Evolutionary conservation across 78 protist species (phyloP).

Genomic region (Monocercomonoides exilis): DNA sequence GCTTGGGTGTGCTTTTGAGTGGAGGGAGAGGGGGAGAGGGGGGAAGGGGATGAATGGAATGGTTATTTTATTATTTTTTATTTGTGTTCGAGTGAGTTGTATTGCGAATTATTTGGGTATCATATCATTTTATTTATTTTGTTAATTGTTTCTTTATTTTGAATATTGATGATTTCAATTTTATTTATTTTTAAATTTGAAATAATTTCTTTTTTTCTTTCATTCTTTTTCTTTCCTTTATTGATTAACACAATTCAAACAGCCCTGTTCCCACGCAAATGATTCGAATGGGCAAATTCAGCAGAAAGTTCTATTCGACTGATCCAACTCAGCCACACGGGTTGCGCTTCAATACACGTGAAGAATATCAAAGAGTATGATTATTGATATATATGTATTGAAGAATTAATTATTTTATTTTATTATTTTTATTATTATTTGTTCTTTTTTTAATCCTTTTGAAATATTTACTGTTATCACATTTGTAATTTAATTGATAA

Average conservation of each 20-base stretch:
- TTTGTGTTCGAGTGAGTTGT: too few relatives aligned
- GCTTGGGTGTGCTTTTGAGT: conserved; percentile 38
- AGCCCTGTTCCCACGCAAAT: background rate
- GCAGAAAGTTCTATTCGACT: background rate
- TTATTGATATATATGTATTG: too few relatives aligned
- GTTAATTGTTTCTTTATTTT: too few relatives aligned
- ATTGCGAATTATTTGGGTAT: too few relatives aligned
- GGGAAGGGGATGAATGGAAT: too few relatives aligned
- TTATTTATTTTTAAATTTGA: background rate
- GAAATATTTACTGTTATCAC: background rate
- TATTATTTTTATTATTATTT: too few relatives aligned
- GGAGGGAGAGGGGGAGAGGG: too few relatives aligned
- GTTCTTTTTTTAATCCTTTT: too few relatives aligned
- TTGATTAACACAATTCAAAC: background rate
- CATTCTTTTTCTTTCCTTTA: background rate
- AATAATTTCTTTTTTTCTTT: background rate
- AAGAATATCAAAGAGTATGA: background rate
- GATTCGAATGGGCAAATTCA: background rate
- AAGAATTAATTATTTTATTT: too few relatives aligned
- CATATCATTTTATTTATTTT: too few relatives aligned
- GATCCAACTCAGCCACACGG: background rate
- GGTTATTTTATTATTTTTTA: too few relatives aligned
- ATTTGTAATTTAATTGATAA: background rate
- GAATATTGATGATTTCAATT: background rate
- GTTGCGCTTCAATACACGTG: background rate